Evolutionary conservation across 2,329 filamentous ascomycete genomes (phyloP).

Genomic region (Reticulascus tulasneorum): DNA sequence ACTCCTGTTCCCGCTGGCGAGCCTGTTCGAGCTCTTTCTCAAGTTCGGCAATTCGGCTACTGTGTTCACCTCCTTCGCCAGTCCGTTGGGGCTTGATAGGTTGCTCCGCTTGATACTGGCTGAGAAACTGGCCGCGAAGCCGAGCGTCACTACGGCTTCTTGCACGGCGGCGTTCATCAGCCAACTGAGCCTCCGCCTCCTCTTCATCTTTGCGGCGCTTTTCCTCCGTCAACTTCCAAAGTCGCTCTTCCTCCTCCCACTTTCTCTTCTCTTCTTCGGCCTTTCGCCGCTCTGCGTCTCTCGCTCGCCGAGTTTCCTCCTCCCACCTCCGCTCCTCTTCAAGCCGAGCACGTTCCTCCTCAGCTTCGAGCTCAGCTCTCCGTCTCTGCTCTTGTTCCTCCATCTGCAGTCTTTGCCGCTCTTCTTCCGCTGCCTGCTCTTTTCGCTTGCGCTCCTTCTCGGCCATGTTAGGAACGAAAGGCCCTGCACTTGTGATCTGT

Average conservation of each 20-base stretch:
- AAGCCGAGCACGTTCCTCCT: constrained; percentile 57
- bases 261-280: constrained; percentile 65
- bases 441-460: constrained; percentile 73
- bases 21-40: constrained; percentile 66
- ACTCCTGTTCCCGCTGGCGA: constrained; percentile 59
- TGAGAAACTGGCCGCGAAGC: constrained; percentile 78
- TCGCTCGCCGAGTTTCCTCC: constrained; percentile 56
- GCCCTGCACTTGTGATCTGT: constrained; percentile 83
- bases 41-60: constrained; percentile 54
- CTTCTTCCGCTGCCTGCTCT: constrained; percentile 55
- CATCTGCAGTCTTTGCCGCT: constrained; percentile 51
- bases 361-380: constrained; percentile 44
- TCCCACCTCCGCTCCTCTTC: constrained; percentile 67
- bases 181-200: constrained; percentile 64
- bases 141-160: constrained; percentile 59
- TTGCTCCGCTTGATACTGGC: constrained; percentile 78
- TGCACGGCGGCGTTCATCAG: constrained; percentile 61
- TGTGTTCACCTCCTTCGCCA: constrained; percentile 24
- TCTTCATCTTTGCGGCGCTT: constrained; percentile 67
- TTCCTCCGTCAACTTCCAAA: constrained; percentile 75
- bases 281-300: constrained; percentile 57
- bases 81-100: constrained; percentile 24
- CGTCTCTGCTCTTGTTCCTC: constrained; percentile 49
- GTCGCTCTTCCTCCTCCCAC: constrained; percentile 73
- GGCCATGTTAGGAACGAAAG: constrained; percentile 72